These are phyloP conservation scores for Oryza australiensis DNA, from an alignment of 176 grass and related monocot genomes.

Conservation along the genomic window DNA sequence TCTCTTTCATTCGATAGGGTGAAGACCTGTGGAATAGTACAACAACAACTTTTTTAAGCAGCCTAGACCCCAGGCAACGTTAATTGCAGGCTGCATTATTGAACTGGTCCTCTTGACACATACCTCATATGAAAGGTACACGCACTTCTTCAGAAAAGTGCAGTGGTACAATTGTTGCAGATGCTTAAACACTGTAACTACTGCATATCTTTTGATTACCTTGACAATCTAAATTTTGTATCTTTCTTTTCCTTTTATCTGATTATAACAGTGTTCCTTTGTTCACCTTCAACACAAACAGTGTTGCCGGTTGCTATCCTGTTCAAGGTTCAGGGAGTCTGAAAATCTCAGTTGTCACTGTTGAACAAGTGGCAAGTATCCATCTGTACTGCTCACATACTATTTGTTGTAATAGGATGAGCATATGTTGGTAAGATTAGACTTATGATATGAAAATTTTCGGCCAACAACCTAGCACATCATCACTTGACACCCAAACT, in stretches of 20 bases:
- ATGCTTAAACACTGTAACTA: constrained; percentile 4
- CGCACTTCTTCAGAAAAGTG: background rate
- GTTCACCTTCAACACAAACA: background rate
- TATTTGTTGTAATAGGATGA: constrained; percentile 25
- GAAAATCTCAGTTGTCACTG: constrained; percentile 26
- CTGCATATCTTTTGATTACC: background rate
- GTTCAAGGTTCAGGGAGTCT: background rate
- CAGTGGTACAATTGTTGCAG: constrained; percentile 5
- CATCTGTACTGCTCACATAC: constrained; percentile 12
- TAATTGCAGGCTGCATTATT: constrained; percentile 40
- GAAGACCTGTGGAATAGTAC: constrained; percentile 5
- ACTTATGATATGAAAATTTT: constrained; percentile 10
- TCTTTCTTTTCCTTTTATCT: constrained; percentile 7
- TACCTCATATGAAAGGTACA: constrained; percentile 33
- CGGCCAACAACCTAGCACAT: background rate
- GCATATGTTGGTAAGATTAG: background rate
- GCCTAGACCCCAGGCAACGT: constrained; percentile 23
- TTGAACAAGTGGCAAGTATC: constrained; percentile 11
- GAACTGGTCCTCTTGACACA: constrained; percentile 32
- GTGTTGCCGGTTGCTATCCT: background rate
- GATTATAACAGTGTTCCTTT: background rate
- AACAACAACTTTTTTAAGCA: constrained; percentile 5
- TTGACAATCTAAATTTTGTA: background rate
- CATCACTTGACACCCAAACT: constrained; percentile 1
- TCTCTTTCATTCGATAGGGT: constrained; percentile 31